Evolutionary conservation across 169 alveolate genomes (phyloP).

Genomic region (Perkinsus chesapeaki): DNA sequence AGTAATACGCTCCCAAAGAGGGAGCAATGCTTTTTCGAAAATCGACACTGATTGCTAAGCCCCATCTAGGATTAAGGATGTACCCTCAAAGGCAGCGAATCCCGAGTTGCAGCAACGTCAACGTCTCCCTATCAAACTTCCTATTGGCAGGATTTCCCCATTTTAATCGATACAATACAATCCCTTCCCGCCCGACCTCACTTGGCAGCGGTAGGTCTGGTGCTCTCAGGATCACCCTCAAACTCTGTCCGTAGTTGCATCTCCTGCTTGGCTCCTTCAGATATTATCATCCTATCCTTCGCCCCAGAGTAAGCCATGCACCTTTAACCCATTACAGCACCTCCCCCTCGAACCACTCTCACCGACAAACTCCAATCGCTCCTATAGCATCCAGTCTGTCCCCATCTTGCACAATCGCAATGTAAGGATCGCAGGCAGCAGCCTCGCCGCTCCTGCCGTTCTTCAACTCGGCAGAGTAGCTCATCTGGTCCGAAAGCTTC

Average conservation of each 20-base stretch:
- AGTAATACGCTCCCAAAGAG: too few relatives aligned
- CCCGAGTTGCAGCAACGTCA: too few relatives aligned
- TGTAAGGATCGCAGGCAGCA: background rate
- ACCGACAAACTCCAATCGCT: background rate
- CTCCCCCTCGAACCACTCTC: background rate
- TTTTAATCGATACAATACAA: background rate
- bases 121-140: background rate
- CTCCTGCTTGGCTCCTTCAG: background rate
- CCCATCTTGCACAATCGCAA: background rate
- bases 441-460: background rate
- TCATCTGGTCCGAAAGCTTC: too few relatives aligned
- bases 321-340: background rate
- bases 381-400: constrained; percentile 10
- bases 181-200: too few relatives aligned
- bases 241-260: background rate
- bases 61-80: too few relatives aligned
- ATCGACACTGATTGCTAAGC: too few relatives aligned
- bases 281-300: background rate
- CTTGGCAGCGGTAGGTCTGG: background rate
- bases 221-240: background rate
- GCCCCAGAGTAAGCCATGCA: background rate
- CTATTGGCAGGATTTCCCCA: background rate
- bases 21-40: too few relatives aligned
- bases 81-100: too few relatives aligned
- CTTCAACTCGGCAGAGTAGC: background rate